Conservation (phyloP, 208 protist genomes). For the Tetramitus jugosus region DNA sequence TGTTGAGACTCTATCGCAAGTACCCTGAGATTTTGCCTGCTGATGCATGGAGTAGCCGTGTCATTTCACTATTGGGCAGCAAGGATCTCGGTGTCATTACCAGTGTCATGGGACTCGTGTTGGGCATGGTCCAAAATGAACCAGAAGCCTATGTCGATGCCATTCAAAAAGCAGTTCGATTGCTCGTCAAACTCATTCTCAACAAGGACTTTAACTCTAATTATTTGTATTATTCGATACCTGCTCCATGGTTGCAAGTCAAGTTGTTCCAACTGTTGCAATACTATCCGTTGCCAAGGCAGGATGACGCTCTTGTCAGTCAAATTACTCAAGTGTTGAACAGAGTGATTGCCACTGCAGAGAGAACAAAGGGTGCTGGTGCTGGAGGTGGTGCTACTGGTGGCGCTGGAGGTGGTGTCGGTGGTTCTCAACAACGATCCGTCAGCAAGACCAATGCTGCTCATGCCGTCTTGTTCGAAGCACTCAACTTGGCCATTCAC, state of each 20-base stretch:
- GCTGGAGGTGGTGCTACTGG: constrained; percentile 62
- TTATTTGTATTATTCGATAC: constrained; percentile 94
- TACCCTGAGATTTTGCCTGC: constrained; percentile 73
- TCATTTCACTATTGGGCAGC: constrained; percentile 69
- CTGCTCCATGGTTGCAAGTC: constrained; percentile 94
- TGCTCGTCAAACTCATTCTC: constrained; percentile 47
- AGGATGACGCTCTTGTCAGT: constrained; percentile 36
- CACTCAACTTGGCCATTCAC: constrained; percentile 80
- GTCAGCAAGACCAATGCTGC: constrained; percentile 91
- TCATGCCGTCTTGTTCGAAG: constrained; percentile 92
- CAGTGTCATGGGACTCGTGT: constrained; percentile 75
- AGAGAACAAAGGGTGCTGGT: constrained; percentile 29
- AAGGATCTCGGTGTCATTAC: constrained; percentile 81
- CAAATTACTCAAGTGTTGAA: constrained; percentile 47
- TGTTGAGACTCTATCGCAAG: constrained; percentile 91
- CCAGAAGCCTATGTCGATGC: constrained; percentile 52
- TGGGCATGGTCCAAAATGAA: constrained; percentile 63
- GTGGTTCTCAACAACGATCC: constrained; percentile 61
- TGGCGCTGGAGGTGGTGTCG: no score
- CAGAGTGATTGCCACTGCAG: constrained; percentile 65
- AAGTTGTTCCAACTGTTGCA: constrained; percentile 93
- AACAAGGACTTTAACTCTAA: constrained; percentile 51
- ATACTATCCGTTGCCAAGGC: constrained; percentile 77
- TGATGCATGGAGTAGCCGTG: constrained; percentile 52
- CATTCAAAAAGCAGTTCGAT: constrained; percentile 60